Evolutionary conservation across 2,329 filamentous ascomycete genomes (phyloP).

Genomic region (Dactylonectria estremocensis): DNA sequence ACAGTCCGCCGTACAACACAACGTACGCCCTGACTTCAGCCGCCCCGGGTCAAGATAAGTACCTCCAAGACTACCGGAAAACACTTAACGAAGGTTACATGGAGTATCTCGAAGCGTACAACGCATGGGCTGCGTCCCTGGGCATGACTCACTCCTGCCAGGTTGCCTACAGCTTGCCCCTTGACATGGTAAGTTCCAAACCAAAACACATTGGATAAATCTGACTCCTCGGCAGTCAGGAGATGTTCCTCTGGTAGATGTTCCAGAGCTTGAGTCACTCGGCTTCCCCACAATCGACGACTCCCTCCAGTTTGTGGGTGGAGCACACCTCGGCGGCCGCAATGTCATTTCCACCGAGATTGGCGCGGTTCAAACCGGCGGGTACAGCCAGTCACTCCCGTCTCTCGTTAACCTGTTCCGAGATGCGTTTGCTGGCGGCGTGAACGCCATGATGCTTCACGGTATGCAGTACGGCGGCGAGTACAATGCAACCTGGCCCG

Average conservation of each 20-base stretch:
- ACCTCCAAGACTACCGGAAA: neutral
- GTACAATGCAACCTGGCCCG: conserved; percentile 64
- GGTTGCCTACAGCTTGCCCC: neutral
- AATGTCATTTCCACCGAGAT: neutral
- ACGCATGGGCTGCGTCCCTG: neutral
- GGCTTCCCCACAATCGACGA: conserved; percentile 54
- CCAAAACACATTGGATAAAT: conserved; percentile 31
- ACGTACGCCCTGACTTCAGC: neutral
- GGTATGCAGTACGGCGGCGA: conserved; percentile 58
- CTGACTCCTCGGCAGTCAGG: no score
- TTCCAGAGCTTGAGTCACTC: conserved; percentile 59
- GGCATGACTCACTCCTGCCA: neutral
- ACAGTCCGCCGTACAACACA: neutral
- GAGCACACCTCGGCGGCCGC: conserved; percentile 55
- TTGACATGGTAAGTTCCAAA: neutral
- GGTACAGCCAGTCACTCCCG: neutral
- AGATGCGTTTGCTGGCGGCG: conserved; percentile 55
- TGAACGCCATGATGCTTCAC: conserved; percentile 63
- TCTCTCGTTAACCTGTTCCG: conserved; percentile 18
- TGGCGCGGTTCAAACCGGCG: neutral
- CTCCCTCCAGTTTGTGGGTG: conserved; percentile 58
- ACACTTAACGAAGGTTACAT: conserved; percentile 1
- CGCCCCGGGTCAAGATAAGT: no score
- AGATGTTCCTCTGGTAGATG: conserved; percentile 53
- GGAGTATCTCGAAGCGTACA: neutral